Evolutionary conservation across 306 rosid genomes (phyloP).

Genomic region (Erythrophleum fordii): DNA sequence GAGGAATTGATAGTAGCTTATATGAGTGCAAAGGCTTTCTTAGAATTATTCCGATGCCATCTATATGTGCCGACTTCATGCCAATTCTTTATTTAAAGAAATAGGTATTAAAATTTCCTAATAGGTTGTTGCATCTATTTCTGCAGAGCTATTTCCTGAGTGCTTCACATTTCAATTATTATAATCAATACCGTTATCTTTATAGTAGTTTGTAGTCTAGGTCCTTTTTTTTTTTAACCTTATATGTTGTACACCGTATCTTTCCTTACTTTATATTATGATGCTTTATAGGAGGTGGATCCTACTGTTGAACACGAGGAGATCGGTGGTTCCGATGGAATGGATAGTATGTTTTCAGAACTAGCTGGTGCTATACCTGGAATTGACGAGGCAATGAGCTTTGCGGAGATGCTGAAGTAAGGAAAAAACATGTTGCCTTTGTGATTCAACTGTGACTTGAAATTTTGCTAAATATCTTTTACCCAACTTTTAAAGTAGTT

Average conservation of each 20-base stretch:
- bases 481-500: neutral
- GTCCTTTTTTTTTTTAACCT: neutral
- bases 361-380: constrained; percentile 97
- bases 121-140: neutral
- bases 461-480: constrained; percentile 2
- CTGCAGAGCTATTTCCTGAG: neutral
- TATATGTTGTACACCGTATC: neutral
- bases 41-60: neutral
- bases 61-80: neutral
- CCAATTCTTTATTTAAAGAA: neutral
- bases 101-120: neutral
- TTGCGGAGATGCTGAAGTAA: constrained; percentile 99
- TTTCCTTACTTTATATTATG: constrained; percentile 19
- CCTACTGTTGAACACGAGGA: constrained; percentile 88
- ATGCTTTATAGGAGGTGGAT: constrained; percentile 84
- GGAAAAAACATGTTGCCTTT: constrained; percentile 11
- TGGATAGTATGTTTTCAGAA: constrained; percentile 82
- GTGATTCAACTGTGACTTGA: constrained; percentile 11
- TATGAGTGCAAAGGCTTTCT: neutral
- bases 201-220: neutral
- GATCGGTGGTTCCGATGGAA: constrained; percentile 64
- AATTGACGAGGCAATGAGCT: constrained; percentile 99
- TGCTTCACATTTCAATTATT: neutral
- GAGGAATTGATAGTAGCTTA: neutral
- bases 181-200: neutral